Evolutionary conservation across 2,329 filamentous ascomycete genomes (phyloP), one percentile per base, ranked within the genome.

Genomic region (Fusarium pseudograminearum): DNA sequence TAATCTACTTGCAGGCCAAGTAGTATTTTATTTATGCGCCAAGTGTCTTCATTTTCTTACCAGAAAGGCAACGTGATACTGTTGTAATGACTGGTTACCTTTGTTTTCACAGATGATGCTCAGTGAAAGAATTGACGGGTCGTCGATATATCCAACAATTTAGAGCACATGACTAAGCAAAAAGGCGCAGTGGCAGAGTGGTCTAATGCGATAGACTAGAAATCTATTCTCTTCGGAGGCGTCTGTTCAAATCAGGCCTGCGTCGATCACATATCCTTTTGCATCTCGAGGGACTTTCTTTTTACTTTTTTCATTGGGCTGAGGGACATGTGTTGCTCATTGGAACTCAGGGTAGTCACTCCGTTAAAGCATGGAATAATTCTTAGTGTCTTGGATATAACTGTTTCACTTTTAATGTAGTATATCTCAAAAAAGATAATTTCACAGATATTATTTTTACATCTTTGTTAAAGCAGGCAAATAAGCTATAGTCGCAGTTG

Each of bases 261-360:
- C 61, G 51, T 64, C 59, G 67, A 76, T 67, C 76, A 78, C 5
- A 3, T 12, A 8, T 15, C 7, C 20, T 57, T 50, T 64, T 41
- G 4, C 14, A 5, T 15, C 7, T n/a, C 2, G 9, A 4, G 12
- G 3, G n/a, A 20, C 4, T 50, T 26, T 9, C 14, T 7, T 26
- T 22, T 38, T 50, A 8, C 18, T 10, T 14, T 12, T 22, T 4
- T 4, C 11, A 34, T 14, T 30, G 28, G 11, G 11, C 28, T 30
- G 11, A 30, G 28, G 28, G 28, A 30, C 28, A 30, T 12, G 11
- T 30, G 4, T 30, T 30, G 10, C 10, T n/a, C 12, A 8, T 14
- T 12, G 18, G 3, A 16, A 15, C 5, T 9, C 38, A 42, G 12
- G 20, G n/a, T 22, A 16, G 40, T 18, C 3, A 6, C 8, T 4